These are phyloP conservation scores for Bromus sterilis DNA, from an alignment of 176 grass and related monocot species.

Conservation along the genomic window DNA sequence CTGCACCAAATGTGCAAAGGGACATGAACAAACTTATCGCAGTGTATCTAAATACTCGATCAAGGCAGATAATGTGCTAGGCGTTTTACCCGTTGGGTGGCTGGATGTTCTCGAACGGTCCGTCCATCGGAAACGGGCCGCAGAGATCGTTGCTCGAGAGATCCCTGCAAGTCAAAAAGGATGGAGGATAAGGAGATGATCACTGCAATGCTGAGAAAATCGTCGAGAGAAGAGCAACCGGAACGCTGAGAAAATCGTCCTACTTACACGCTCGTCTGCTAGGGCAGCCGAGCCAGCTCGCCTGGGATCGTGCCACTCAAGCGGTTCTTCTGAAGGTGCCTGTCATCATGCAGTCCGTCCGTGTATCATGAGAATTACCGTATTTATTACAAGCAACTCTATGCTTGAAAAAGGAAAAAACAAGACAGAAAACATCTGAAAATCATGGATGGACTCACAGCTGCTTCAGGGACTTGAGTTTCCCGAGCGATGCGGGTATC, in stretches of 20 bases:
- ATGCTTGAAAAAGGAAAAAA: background rate
- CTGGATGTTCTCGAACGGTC: background rate
- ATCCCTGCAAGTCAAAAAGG: background rate
- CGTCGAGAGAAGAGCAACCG: background rate
- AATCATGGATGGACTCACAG: slow-evolving; percentile 40
- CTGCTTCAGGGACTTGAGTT: slow-evolving; percentile 41
- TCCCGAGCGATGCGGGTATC: slow-evolving; percentile 49
- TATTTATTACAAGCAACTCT: background rate
- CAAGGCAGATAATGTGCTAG: too few relatives aligned
- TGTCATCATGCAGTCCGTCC: too few relatives aligned
- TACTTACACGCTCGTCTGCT: background rate
- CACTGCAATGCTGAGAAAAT: background rate
- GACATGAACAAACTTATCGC: too few relatives aligned
- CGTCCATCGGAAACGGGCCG: background rate
- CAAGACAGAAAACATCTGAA: background rate
- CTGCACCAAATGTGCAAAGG: too few relatives aligned
- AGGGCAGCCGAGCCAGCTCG: background rate
- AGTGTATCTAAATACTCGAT: too few relatives aligned
- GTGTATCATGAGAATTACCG: background rate
- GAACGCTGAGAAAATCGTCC: background rate
- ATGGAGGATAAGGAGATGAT: background rate
- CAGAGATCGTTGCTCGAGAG: background rate
- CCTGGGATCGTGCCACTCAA: background rate
- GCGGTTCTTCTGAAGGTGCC: background rate
- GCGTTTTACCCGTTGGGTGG: too few relatives aligned